phyloP scores from a whole-genome alignment of 257 asterid species.

The Gentiana dahurica region DNA sequence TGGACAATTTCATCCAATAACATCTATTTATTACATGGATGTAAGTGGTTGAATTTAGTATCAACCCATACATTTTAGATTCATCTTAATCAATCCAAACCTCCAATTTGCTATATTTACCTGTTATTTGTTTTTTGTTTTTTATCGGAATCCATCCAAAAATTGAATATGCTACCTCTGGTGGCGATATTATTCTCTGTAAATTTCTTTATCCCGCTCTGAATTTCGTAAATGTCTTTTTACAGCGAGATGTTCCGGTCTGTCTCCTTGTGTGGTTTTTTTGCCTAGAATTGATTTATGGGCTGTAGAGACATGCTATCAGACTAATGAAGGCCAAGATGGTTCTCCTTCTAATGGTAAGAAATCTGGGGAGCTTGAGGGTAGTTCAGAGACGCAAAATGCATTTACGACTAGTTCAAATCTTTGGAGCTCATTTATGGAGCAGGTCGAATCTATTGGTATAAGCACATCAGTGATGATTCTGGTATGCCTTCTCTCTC shows the following conservation, averaged over 20 bases:
- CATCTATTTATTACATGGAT: no score
- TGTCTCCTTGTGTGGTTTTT: slow-evolving; percentile 55
- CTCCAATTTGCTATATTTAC: no score
- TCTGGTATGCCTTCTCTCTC: slow-evolving; percentile 49
- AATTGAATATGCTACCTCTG: no score
- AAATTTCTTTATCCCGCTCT: no score
- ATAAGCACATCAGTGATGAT: slow-evolving; percentile 63
- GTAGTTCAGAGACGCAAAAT: slow-evolving; percentile 20
- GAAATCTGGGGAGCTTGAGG: slow-evolving; percentile 12
- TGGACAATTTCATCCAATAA: no score
- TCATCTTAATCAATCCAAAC: no score
- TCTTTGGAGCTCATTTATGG: slow-evolving; percentile 78
- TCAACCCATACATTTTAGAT: no score
- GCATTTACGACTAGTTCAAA: slow-evolving; percentile 42
- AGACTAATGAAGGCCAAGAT: slow-evolving; percentile 24
- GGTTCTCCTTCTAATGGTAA: slow-evolving; percentile 14
- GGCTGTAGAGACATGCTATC: slow-evolving; percentile 57
- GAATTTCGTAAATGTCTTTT: slow-evolving; percentile 11
- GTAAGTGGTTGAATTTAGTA: no score
- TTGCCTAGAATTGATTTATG: slow-evolving; percentile 92
- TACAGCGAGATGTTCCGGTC: slow-evolving; percentile 79
- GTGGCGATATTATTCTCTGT: no score
- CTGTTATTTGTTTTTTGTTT: no score
- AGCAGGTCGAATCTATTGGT: slow-evolving; percentile 75
- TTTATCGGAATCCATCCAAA: no score